Evolutionary conservation across 257 asterid genomes (phyloP).

Genomic region (Scutellaria barbata): DNA sequence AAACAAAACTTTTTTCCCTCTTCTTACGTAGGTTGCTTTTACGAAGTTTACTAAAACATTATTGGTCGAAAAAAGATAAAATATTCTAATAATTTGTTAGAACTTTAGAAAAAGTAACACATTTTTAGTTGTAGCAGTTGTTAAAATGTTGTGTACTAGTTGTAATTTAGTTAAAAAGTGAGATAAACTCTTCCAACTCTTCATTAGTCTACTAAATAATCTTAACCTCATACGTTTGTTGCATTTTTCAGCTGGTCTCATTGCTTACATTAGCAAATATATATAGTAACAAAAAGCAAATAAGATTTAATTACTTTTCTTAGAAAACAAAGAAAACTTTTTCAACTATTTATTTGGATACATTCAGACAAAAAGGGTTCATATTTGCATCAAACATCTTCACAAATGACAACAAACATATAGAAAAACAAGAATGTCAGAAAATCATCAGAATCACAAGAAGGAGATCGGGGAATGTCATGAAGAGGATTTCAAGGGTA

Average conservation of each 20-base stretch:
- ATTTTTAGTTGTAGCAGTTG: constrained; percentile 62
- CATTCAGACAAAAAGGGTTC: constrained; percentile 11
- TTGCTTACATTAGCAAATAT: constrained; percentile 52
- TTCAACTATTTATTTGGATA: constrained; percentile 54
- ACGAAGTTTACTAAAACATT: constrained; percentile 14
- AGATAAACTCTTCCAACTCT: constrained; percentile 40
- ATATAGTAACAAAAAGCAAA: constrained; percentile 25
- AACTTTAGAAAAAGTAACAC: constrained; percentile 32
- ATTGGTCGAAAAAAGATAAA: constrained; percentile 31
- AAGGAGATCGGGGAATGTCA: constrained; percentile 20
- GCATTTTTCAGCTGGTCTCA: constrained; percentile 37
- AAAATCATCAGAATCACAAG: constrained; percentile 10
- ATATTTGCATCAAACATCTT: constrained; percentile 5
- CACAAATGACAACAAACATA: constrained; percentile 21
- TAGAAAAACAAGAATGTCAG: not conserved
- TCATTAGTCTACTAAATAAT: constrained; percentile 33
- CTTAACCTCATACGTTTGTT: constrained; percentile 44
- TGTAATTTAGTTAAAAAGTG: constrained; percentile 49
- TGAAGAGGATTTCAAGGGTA: not conserved
- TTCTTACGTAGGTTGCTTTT: constrained; percentile 13
- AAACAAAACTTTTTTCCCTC: not conserved
- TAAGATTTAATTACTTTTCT: constrained; percentile 12
- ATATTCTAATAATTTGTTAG: constrained; percentile 24
- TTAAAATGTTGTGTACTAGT: constrained; percentile 51
- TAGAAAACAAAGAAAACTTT: not conserved